Conservation (phyloP, 352 stramenopile species). For the Phytophthora podocarpi region DNA sequence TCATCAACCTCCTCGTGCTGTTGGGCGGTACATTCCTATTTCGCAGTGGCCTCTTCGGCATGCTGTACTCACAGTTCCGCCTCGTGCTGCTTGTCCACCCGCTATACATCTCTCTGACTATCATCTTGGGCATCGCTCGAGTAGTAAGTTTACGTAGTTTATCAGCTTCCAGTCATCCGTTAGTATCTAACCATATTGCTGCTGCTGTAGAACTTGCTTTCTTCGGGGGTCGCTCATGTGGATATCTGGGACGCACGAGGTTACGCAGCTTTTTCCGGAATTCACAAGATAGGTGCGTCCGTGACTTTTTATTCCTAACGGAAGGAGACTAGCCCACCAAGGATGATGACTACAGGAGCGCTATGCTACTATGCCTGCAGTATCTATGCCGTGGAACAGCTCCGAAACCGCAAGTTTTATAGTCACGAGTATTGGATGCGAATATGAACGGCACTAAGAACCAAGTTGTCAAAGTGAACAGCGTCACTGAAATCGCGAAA, state of each 20-base stretch:
- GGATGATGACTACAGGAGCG: constrained; percentile 36
- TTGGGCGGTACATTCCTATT: constrained; percentile 75
- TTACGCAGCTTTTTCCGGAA: constrained; percentile 49
- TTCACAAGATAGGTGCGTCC: constrained; percentile 60
- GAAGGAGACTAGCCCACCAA: neutral
- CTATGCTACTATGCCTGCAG: constrained; percentile 58
- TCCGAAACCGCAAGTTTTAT: constrained; percentile 62
- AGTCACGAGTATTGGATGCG: constrained; percentile 56
- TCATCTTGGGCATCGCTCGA: constrained; percentile 43
- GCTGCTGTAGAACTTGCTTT: constrained; percentile 42
- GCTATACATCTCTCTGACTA: constrained; percentile 57
- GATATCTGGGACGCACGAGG: constrained; percentile 51
- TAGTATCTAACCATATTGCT: no score
- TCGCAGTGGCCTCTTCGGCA: constrained; percentile 63
- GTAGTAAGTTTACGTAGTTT: no score
- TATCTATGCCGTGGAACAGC: constrained; percentile 53
- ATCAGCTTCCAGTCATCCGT: no score
- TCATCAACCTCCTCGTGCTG: constrained; percentile 63
- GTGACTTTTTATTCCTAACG: neutral
- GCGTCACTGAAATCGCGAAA: constrained; percentile 1
- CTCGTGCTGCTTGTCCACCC: constrained; percentile 47
- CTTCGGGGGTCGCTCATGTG: constrained; percentile 26
- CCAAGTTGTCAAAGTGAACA: neutral
- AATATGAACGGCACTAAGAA: constrained; percentile 27
- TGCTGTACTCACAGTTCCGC: constrained; percentile 66